Percentiles rank a stretch among this genome's conserved stretches.
Evolutionary conservation across 1,284 basidiomycete genomes (phyloP).

Genomic region (Rhodofomes roseus): DNA sequence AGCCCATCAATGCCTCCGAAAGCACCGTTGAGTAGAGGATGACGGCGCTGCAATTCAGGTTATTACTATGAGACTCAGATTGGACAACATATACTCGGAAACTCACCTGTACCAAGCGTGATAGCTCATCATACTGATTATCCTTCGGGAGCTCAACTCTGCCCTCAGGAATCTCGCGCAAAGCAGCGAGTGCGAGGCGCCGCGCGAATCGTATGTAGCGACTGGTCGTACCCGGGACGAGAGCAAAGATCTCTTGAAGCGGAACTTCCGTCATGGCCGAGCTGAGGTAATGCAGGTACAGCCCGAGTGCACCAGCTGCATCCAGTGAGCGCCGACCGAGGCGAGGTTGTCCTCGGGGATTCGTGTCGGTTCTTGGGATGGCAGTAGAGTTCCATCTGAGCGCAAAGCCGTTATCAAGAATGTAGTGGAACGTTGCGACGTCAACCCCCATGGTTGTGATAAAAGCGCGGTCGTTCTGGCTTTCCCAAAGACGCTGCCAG

Average conservation of each 20-base stretch:
- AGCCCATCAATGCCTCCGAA: slow-evolving; percentile 34
- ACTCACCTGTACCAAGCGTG: no score
- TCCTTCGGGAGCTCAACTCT: slow-evolving; percentile 28
- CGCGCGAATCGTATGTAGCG: slow-evolving; percentile 28
- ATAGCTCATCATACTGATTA: slow-evolving; percentile 24
- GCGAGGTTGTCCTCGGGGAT: slow-evolving; percentile 24
- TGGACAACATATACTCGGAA: slow-evolving; percentile 19
- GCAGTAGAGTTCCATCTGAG: slow-evolving; percentile 30
- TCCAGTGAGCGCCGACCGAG: slow-evolving; percentile 35
- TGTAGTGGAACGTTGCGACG: slow-evolving; percentile 33
- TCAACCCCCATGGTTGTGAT: slow-evolving; percentile 48
- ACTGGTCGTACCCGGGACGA: slow-evolving; percentile 23
- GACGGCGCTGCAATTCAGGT: slow-evolving; percentile 15
- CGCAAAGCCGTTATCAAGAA: slow-evolving; percentile 35
- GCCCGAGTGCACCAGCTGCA: slow-evolving; percentile 43
- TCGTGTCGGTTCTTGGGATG: slow-evolving; percentile 34
- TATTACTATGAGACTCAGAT: background rate
- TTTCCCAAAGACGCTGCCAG: slow-evolving; percentile 32
- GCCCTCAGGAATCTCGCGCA: slow-evolving; percentile 16
- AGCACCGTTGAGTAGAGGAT: slow-evolving; percentile 36
- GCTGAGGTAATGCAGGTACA: slow-evolving; percentile 40
- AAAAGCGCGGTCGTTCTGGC: slow-evolving; percentile 35
- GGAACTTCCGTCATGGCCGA: slow-evolving; percentile 37
- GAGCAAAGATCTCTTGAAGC: slow-evolving; percentile 36
- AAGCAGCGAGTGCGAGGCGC: slow-evolving; percentile 25